Evolutionary conservation across 2,329 filamentous ascomycete species (phyloP), one percentile per base, ranked within the genome.

Genomic region (Cercospora sojina): DNA sequence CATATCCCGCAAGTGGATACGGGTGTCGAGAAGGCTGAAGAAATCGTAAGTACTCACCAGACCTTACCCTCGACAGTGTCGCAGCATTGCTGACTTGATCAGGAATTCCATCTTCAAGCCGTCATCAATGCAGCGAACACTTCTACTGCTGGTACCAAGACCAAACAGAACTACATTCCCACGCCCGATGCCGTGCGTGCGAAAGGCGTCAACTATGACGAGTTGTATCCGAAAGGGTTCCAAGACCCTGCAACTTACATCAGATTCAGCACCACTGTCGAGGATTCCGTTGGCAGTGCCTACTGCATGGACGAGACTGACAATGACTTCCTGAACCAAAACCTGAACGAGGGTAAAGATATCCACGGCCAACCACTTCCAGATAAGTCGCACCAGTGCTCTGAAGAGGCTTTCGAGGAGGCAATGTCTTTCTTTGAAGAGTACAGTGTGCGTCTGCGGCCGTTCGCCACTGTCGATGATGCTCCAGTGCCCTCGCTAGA

Each of bases 271-370:
- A 94, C 96, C 72, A 99, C 95, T 2, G 94, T 99, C 68, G 95
- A 99, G 81, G 95, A 99, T 80, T 96, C 91, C 74, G 90, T 92
- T 76, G 91, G 91, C 74, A 91, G 90, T 77, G 87, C 90, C 74
- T 99, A 99, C 88, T 93, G 96, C 81, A 94, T 98, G 91, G 93
- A 89, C 29, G 89, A 90, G 71, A 92, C 96, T 75, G 95, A 99
- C 81, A 91, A 93, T 78, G 87, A 85, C 64, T 97, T 92, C 77
- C 86, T 99, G 73, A 91, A 90, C 76, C 49, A 56, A 16, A 85
- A 87, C 72, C 90, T 95, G 82, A 99, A 98, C 81, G 83, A 88
- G 73, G 93, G 91, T 80, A 88, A 86, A 74, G 83, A 88, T 67
- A 80, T 85, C 53, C 63, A 72, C 62, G 70, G 70, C 38, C 67